phyloP scores from a whole-genome alignment of 1,284 basidiomycete species.

The Ceratobasidium sp. region DNA sequence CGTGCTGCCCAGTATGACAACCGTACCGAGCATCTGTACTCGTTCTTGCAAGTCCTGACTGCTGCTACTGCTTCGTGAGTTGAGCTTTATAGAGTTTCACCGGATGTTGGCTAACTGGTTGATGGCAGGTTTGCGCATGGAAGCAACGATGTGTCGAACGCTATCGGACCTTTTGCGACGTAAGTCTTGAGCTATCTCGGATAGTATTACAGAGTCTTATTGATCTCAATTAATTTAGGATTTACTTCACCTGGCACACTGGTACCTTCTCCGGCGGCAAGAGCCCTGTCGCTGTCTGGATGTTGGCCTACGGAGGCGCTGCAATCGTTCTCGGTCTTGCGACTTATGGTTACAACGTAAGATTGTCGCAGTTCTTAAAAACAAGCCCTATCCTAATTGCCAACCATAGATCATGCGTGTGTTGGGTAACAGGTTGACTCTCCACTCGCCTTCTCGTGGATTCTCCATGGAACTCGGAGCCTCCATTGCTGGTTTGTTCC shows the following conservation, averaged over 20 bases:
- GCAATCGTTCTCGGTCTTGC: slow-evolving; percentile 59
- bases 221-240: slow-evolving; percentile 29
- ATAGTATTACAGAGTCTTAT: neutral
- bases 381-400: neutral
- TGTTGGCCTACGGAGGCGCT: slow-evolving; percentile 56
- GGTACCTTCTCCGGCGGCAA: slow-evolving; percentile 51
- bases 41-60: slow-evolving; percentile 62
- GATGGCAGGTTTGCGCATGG: slow-evolving; percentile 44
- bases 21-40: slow-evolving; percentile 60
- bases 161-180: slow-evolving; percentile 58
- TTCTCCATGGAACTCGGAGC: slow-evolving; percentile 62
- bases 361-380: neutral
- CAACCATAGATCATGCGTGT: slow-evolving; percentile 52
- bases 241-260: slow-evolving; percentile 57
- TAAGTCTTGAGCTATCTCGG: neutral
- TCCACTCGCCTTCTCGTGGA: slow-evolving; percentile 59
- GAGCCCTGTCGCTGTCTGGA: slow-evolving; percentile 58
- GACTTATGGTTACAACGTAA: slow-evolving; percentile 57
- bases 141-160: slow-evolving; percentile 56
- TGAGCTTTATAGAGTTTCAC: slow-evolving; percentile 57
- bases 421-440: slow-evolving; percentile 59
- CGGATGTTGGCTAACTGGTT: neutral
- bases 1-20: slow-evolving; percentile 58
- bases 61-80: slow-evolving; percentile 61
- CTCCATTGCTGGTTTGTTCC: slow-evolving; percentile 53